phyloP scores from a whole-genome alignment of 208 protist species.

The Trypanosomatidae sp. region DNA sequence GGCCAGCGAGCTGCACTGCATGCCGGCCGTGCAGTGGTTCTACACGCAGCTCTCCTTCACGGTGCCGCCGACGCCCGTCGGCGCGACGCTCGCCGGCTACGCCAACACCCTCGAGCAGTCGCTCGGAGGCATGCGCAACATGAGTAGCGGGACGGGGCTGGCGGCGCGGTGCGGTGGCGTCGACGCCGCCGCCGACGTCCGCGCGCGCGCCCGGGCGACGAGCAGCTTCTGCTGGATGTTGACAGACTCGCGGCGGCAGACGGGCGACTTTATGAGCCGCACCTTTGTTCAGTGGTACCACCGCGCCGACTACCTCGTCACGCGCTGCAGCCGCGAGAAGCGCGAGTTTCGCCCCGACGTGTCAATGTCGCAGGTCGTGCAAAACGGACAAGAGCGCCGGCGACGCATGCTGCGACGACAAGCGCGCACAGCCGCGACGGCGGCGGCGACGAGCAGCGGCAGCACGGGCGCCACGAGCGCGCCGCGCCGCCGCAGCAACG shows the following conservation, averaged over 20 bases:
- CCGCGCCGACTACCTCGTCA: constrained; percentile 78
- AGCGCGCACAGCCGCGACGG: constrained; percentile 13
- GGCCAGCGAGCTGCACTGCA: constrained; percentile 58
- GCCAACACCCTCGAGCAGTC: constrained; percentile 79
- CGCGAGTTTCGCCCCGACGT: constrained; percentile 72
- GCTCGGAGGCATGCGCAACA: constrained; percentile 64
- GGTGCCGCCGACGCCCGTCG: constrained; percentile 44
- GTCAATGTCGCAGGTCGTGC: constrained; percentile 68
- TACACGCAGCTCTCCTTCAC: constrained; percentile 58
- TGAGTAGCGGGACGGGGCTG: constrained; percentile 8
- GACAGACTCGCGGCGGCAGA: constrained; percentile 52
- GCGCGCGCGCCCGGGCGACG: constrained; percentile 27
- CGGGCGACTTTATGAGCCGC: constrained; percentile 69
- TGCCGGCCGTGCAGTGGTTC: constrained; percentile 74
- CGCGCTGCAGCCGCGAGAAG: constrained; percentile 79
- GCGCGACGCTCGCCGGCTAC: constrained; percentile 63
- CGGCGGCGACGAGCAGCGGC: constrained; percentile 10
- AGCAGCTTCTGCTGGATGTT: constrained; percentile 78
- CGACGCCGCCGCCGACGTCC: constrained; percentile 25
- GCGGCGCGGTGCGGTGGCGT: constrained; percentile 10
- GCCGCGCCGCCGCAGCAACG: constrained; percentile 21
- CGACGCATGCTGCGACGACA: constrained; percentile 65
- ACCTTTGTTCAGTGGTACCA: constrained; percentile 82
- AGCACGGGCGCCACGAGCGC: too few species aligned
- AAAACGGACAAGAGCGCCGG: constrained; percentile 75